Percentiles rank a stretch among this genome's conserved stretches.
These are phyloP conservation scores for Boletus insuetus DNA, from an alignment of 768 basidiomycete genomes.

Conservation along the genomic window DNA sequence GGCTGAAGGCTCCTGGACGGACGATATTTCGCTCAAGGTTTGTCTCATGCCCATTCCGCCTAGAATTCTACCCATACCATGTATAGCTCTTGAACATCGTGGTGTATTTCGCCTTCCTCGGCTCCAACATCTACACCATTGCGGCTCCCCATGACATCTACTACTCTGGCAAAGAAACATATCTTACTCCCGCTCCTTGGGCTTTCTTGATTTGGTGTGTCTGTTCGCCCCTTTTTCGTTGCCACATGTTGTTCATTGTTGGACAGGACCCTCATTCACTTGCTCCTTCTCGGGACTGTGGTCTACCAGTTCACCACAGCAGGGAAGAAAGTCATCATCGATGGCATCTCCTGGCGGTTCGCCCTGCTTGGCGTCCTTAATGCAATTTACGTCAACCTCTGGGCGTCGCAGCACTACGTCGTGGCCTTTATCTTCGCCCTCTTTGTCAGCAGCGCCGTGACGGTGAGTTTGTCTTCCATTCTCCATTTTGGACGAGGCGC, in stretches of 20 bases:
- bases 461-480: slow-evolving; percentile 32
- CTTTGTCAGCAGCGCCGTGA: slow-evolving; percentile 75
- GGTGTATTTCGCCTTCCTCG: slow-evolving; percentile 84
- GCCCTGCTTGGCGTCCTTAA: slow-evolving; percentile 85
- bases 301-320: slow-evolving; percentile 83
- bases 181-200: slow-evolving; percentile 92
- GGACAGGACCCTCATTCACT: slow-evolving; percentile 78
- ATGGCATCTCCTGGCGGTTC: slow-evolving; percentile 90
- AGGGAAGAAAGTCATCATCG: slow-evolving; percentile 78
- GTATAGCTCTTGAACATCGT: slow-evolving; percentile 71
- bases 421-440: slow-evolving; percentile 85
- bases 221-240: background rate
- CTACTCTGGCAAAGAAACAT: slow-evolving; percentile 77
- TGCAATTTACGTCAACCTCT: slow-evolving; percentile 84
- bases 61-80: background rate
- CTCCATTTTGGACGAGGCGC: slow-evolving; percentile 9
- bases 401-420: slow-evolving; percentile 75
- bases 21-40: slow-evolving; percentile 81
- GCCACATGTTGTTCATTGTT: slow-evolving; percentile 11
- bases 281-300: slow-evolving; percentile 86
- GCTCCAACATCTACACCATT: slow-evolving; percentile 85
- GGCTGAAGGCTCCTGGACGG: slow-evolving; percentile 63
- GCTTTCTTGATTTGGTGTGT: slow-evolving; percentile 86
- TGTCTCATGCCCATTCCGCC: background rate
- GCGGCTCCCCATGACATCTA: slow-evolving; percentile 73